Conservation (phyloP, 352 stramenopile genomes). For the Globisporangium nodosum region DNA sequence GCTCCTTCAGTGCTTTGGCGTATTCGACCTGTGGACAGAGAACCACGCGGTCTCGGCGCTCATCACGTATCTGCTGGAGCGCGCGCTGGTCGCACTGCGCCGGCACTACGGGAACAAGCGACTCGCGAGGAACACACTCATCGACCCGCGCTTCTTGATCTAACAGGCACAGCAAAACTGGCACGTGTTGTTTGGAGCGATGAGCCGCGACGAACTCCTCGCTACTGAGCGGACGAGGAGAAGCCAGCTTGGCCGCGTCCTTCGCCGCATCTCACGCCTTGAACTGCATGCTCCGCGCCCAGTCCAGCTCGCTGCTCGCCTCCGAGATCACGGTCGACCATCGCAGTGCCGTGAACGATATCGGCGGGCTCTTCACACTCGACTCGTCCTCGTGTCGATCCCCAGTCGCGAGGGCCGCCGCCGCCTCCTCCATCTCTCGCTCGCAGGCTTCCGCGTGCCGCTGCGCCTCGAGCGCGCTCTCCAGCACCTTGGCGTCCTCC, state of each 20-base stretch:
- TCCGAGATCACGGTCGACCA: constrained; percentile 80
- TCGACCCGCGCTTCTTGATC: constrained; percentile 69
- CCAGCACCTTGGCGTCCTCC: constrained; percentile 14
- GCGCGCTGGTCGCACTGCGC: constrained; percentile 27
- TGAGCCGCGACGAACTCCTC: no score
- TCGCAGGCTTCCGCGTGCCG: constrained; percentile 47
- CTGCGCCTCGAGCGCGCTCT: constrained; percentile 19
- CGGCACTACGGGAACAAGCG: constrained; percentile 37
- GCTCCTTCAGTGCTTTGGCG: constrained; percentile 48
- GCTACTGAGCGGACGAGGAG: no score
- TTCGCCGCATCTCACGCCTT: constrained; percentile 20
- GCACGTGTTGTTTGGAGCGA: no score
- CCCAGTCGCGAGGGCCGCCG: not conserved
- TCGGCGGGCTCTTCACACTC: constrained; percentile 18
- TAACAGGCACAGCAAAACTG: constrained; percentile 21
- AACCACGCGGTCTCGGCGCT: constrained; percentile 63
- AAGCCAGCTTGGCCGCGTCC: no score
- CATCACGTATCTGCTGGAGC: constrained; percentile 54
- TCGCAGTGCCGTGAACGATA: constrained; percentile 58
- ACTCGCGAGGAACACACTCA: constrained; percentile 46
- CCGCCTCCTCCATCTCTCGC: constrained; percentile 18
- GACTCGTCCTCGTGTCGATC: not conserved
- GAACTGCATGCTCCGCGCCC: constrained; percentile 65
- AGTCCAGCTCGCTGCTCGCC: constrained; percentile 83
- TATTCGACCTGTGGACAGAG: constrained; percentile 58